Evolutionary conservation across 768 basidiomycete species (phyloP).

Genomic region (Hygrophorus russula): DNA sequence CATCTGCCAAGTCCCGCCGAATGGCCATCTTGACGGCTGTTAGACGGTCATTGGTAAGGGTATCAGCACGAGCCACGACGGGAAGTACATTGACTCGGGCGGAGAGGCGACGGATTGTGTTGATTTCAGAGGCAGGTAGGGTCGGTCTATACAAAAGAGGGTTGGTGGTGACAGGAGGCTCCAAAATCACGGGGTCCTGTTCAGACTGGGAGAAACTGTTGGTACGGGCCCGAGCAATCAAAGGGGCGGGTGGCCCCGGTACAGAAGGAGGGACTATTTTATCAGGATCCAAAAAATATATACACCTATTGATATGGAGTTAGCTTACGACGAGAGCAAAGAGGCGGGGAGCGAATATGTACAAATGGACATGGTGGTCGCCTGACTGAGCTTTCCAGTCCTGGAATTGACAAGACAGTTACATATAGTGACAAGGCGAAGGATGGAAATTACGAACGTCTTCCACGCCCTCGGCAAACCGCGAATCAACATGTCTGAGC

Average conservation of each 20-base stretch:
- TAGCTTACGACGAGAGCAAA: conserved; percentile 7
- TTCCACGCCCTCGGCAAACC: conserved; percentile 64
- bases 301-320: conserved; percentile 41
- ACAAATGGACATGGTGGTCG: conserved; percentile 79
- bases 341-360: conserved; percentile 15
- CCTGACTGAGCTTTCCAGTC: conserved; percentile 60
- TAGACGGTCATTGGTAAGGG: conserved; percentile 72
- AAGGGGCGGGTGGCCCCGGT: conserved; percentile 54
- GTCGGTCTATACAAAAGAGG: conserved; percentile 57
- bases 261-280: conserved; percentile 62
- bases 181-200: conserved; percentile 67
- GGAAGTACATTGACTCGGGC: conserved; percentile 81
- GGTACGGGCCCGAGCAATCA: conserved; percentile 55
- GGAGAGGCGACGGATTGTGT: conserved; percentile 69
- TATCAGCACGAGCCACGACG: conserved; percentile 73
- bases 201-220: conserved; percentile 66
- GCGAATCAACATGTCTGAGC: conserved; percentile 57
- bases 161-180: conserved; percentile 67
- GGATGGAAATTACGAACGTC: conserved; percentile 43
- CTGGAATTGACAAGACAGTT: conserved; percentile 25
- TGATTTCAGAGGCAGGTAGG: conserved; percentile 61
- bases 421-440: conserved; percentile 11
- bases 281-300: conserved; percentile 84
- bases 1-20: conserved; percentile 69
- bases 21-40: conserved; percentile 71